Evolutionary conservation across 2,329 filamentous ascomycete species (phyloP), one percentile per base, ranked within the genome.

Genomic region (Ascochyta lentis): DNA sequence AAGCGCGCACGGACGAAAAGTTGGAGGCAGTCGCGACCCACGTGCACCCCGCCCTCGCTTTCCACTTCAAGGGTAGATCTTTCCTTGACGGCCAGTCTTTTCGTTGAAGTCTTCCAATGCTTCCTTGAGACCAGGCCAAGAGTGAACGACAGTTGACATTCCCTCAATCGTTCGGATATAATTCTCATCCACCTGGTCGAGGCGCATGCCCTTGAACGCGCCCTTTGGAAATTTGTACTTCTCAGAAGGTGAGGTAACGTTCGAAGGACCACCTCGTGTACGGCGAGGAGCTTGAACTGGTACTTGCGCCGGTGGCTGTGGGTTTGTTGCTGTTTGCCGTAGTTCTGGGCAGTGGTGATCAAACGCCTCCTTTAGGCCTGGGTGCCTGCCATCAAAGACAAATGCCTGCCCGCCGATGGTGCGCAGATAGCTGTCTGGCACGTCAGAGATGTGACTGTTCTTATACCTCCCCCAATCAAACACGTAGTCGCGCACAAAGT

Each of bases 321-420:
- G 41, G 34, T 54, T 43, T 5, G 29, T 51, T 12, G 47, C 54
- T 29, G 47, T 26, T 4, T 60, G 55, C 29, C 60, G 58, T 45
- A 63, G 49, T 6, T 61, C 61, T 23, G 66, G 65, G 16, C 60
- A 60, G 44, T 65, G 56, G 47, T 61, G 63, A n/a, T 69, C 66
- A 31, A 66, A 68, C 12, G 66, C 66, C 23, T 67, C 65, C 23
- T 58, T 50, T 9, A 67, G 33, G 19, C 61, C 64, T 16, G 55
- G 62, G 26, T 68, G 60, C 23, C 58, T 63, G 41, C 53, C 51
- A 12, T 58, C 59, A 33, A 63, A 65, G 24, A 58, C 43, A 29
- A 58, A 54, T n/a, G 65, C 40, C 45, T 67, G 61, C 8, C 66
- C 65, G 23, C 60, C 64, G 27, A 69, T 64, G 4, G 65, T 65